These are phyloP conservation scores for Melanogaster broomeanus DNA, from an alignment of 768 basidiomycete species.

Conservation along the genomic window DNA sequence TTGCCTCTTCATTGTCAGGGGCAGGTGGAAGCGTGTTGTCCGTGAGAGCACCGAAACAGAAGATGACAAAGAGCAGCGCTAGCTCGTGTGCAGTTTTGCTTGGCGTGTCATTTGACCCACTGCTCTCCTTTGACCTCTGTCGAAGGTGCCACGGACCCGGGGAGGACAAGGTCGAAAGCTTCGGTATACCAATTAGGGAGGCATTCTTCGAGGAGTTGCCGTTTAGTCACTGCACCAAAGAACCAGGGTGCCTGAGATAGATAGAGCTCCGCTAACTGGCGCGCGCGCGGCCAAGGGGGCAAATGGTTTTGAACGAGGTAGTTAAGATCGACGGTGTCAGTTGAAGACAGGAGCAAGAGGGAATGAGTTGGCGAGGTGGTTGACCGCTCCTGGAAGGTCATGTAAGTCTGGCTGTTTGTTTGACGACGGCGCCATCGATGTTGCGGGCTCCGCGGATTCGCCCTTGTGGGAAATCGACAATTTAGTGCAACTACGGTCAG, in stretches of 20 bases:
- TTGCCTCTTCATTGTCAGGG: slow-evolving; percentile 53
- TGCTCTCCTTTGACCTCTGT: slow-evolving; percentile 3
- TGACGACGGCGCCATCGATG: neutral
- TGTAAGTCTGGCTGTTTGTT: neutral
- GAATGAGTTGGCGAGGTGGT: slow-evolving; percentile 42
- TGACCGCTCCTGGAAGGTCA: slow-evolving; percentile 26
- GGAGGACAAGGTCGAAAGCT: slow-evolving; percentile 32
- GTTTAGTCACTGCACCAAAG: slow-evolving; percentile 66
- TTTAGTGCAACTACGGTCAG: neutral
- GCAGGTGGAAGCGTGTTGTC: slow-evolving; percentile 53
- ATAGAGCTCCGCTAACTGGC: slow-evolving; percentile 64
- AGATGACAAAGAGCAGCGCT: slow-evolving; percentile 61
- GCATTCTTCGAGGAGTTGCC: slow-evolving; percentile 63
- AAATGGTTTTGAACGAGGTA: slow-evolving; percentile 51
- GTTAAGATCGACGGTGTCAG: slow-evolving; percentile 42
- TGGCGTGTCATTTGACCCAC: slow-evolving; percentile 9
- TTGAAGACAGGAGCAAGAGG: slow-evolving; percentile 46
- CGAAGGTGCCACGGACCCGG: slow-evolving; percentile 27
- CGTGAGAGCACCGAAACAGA: slow-evolving; percentile 62
- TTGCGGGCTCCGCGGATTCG: slow-evolving; percentile 14
- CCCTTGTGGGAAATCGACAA: slow-evolving; percentile 17
- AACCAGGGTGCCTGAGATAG: slow-evolving; percentile 82
- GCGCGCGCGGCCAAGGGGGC: slow-evolving; percentile 60
- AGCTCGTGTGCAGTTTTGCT: slow-evolving; percentile 55
- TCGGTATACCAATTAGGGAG: slow-evolving; percentile 69